Conservation (phyloP, 768 basidiomycete species). For the Termitomyces sp. region DNA sequence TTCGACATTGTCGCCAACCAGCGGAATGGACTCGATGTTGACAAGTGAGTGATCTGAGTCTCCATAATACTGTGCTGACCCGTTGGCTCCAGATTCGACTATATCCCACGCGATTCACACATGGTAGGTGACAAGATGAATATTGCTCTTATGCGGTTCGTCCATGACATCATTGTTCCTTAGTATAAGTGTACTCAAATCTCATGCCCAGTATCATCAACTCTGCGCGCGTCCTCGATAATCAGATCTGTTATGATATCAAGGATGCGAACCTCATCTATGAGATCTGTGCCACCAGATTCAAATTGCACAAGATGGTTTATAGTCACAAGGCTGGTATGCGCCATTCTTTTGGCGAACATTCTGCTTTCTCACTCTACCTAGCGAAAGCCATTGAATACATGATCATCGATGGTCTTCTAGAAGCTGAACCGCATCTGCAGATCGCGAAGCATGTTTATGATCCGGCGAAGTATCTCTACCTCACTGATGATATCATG, state of each 20-base stretch:
- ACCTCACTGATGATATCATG: slow-evolving; percentile 69
- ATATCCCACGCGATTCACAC: slow-evolving; percentile 71
- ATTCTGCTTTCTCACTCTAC: background rate
- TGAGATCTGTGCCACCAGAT: slow-evolving; percentile 69
- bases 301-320: slow-evolving; percentile 78
- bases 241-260: slow-evolving; percentile 77
- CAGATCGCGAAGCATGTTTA: slow-evolving; percentile 54
- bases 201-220: slow-evolving; percentile 52
- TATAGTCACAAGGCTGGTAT: slow-evolving; percentile 78
- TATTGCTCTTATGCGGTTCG: slow-evolving; percentile 45
- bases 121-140: slow-evolving; percentile 63
- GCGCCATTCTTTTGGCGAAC: slow-evolving; percentile 9
- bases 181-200: background rate
- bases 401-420: slow-evolving; percentile 79
- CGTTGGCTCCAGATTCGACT: slow-evolving; percentile 59
- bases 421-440: slow-evolving; percentile 61
- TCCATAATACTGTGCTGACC: background rate
- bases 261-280: slow-evolving; percentile 78
- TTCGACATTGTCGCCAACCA: slow-evolving; percentile 86
- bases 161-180: slow-evolving; percentile 13
- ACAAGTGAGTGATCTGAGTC: slow-evolving; percentile 53
- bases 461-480: slow-evolving; percentile 56
- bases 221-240: slow-evolving; percentile 70
- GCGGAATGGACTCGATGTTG: slow-evolving; percentile 80
- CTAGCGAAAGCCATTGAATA: slow-evolving; percentile 75